phyloP scores from a whole-genome alignment of 2,329 filamentous ascomycete species.

The Lithohypha guttulata region DNA sequence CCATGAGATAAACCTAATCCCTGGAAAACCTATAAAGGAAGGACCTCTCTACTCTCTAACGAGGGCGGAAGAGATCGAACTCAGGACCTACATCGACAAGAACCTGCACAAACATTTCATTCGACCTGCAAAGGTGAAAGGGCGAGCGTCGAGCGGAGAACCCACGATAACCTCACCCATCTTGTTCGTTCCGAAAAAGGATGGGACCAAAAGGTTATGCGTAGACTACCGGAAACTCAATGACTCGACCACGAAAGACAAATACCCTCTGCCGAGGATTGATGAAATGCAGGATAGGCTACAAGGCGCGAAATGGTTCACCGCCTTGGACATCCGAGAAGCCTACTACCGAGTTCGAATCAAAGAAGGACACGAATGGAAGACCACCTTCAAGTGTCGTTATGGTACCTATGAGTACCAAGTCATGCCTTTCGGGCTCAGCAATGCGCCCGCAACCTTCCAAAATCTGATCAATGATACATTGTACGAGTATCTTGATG shows the following conservation, averaged over 20 bases:
- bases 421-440: constrained; percentile 14
- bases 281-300: neutral
- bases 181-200: constrained; percentile 1
- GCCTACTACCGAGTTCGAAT: constrained; percentile 6
- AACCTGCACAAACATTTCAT: neutral
- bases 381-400: constrained; percentile 14
- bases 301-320: neutral
- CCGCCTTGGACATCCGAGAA: constrained; percentile 2
- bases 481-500: constrained; percentile 9
- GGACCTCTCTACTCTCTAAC: neutral
- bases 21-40: neutral
- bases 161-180: neutral
- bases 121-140: neutral
- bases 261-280: constrained; percentile 1
- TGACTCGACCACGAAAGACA: constrained; percentile 1
- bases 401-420: constrained; percentile 16
- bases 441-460: constrained; percentile 10
- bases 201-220: neutral
- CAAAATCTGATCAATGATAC: constrained; percentile 12
- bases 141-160: no score
- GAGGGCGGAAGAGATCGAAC: neutral
- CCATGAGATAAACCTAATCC: neutral
- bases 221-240: constrained; percentile 2
- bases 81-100: neutral
- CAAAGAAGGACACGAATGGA: constrained; percentile 6